phyloP scores from a whole-genome alignment of 352 stramenopile species.

The Thalassiosira delicatula region DNA sequence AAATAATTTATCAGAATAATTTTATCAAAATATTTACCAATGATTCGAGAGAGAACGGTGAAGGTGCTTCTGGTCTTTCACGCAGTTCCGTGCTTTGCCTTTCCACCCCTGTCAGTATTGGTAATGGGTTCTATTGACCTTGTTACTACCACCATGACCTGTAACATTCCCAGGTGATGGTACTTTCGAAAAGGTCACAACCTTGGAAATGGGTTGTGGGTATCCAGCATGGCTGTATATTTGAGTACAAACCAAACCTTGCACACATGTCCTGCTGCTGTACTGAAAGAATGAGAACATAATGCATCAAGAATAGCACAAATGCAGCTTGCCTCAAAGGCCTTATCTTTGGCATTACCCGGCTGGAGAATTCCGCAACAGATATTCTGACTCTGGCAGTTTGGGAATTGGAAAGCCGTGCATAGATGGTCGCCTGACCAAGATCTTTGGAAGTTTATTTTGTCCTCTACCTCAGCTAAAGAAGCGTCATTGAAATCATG shows the following conservation, averaged over 20 bases:
- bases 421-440: slow-evolving; percentile 22
- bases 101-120: neutral
- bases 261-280: slow-evolving; percentile 10
- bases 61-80: slow-evolving; percentile 4
- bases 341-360: neutral
- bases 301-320: slow-evolving; percentile 42
- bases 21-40: too few relatives aligned
- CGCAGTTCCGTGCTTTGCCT: neutral
- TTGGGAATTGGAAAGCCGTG: slow-evolving; percentile 25
- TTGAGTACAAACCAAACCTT: slow-evolving; percentile 2
- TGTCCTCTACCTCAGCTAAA: slow-evolving; percentile 11
- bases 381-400: slow-evolving; percentile 45
- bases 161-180: slow-evolving; percentile 17
- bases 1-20: too few relatives aligned
- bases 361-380: neutral
- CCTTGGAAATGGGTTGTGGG: neutral
- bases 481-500: neutral
- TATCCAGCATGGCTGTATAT: neutral
- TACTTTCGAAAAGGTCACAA: slow-evolving; percentile 13
- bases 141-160: slow-evolving; percentile 26
- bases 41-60: slow-evolving; percentile 25
- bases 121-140: slow-evolving; percentile 18
- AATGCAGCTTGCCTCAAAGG: slow-evolving; percentile 7
- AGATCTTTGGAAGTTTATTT: slow-evolving; percentile 6
- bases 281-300: slow-evolving; percentile 16